Conservation (phyloP, 1,284 basidiomycete genomes). For the Fomitopsis schrenkii region DNA sequence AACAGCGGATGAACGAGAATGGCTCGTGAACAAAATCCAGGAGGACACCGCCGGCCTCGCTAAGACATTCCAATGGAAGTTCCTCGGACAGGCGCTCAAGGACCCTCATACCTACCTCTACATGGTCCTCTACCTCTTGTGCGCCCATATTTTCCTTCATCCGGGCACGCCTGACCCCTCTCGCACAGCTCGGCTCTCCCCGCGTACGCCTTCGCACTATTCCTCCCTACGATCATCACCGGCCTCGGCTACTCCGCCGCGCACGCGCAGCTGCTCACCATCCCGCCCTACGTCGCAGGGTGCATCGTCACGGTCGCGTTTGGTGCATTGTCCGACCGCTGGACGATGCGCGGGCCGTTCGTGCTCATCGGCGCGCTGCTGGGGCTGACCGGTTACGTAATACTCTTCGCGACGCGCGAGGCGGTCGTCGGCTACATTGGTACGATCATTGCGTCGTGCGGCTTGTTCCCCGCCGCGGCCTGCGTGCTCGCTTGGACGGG, state of each 20-base stretch:
- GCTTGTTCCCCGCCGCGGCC: constrained; percentile 59
- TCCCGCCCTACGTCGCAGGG: constrained; percentile 15
- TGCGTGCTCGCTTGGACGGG: constrained; percentile 58
- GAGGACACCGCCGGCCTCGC: constrained; percentile 6
- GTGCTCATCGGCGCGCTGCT: constrained; percentile 49
- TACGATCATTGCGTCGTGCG: constrained; percentile 53
- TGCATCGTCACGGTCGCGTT: constrained; percentile 10
- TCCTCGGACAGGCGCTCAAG: neutral
- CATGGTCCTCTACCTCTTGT: constrained; percentile 10
- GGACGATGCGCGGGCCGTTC: constrained; percentile 40
- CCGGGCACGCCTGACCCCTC: constrained; percentile 38
- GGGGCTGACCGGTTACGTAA: constrained; percentile 60
- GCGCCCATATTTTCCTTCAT: neutral
- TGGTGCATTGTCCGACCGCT: constrained; percentile 11
- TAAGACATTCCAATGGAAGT: neutral
- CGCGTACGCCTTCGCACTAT: constrained; percentile 12
- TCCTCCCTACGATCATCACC: constrained; percentile 27
- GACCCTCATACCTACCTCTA: constrained; percentile 39
- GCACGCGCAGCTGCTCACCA: constrained; percentile 20
- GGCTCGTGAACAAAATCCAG: constrained; percentile 28
- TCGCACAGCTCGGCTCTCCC: constrained; percentile 33
- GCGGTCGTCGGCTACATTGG: constrained; percentile 59
- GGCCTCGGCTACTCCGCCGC: constrained; percentile 23
- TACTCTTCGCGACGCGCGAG: constrained; percentile 42
- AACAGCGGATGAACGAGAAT: constrained; percentile 24